Evolutionary conservation across 345 rosid genomes (phyloP).

Genomic region (Barbarea vulgaris): DNA sequence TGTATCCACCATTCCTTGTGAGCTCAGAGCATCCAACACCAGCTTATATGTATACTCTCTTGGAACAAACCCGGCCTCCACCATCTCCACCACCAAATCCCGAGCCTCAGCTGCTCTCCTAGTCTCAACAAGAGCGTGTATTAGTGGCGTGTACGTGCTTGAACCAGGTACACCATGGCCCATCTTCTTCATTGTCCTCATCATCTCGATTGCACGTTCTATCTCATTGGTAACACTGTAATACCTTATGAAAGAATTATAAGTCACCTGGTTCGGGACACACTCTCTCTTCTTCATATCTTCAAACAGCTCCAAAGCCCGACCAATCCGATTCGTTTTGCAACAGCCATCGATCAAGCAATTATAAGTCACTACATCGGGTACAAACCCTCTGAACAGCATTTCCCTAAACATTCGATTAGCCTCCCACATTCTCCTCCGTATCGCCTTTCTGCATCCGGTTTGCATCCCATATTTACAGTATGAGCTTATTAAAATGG

Average conservation of each 20-base stretch:
- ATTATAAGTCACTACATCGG: constrained; percentile 82
- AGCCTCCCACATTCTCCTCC: constrained; percentile 90
- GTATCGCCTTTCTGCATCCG: constrained; percentile 74
- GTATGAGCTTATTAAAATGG: constrained; percentile 72
- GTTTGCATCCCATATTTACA: constrained; percentile 80
- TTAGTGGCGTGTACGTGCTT: constrained; percentile 74
- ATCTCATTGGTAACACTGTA: constrained; percentile 76
- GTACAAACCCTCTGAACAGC: constrained; percentile 78
- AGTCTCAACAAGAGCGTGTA: constrained; percentile 77
- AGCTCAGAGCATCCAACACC: constrained; percentile 58
- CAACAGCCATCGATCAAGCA: constrained; percentile 92
- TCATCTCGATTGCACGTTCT: constrained; percentile 70
- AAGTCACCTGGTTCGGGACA: constrained; percentile 69
- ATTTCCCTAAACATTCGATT: constrained; percentile 81
- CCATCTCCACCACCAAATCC: constrained; percentile 68
- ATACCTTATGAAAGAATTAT: constrained; percentile 80
- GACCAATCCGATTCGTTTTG: constrained; percentile 66
- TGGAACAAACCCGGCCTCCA: constrained; percentile 69
- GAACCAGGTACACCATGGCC: constrained; percentile 67
- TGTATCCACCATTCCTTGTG: constrained; percentile 41
- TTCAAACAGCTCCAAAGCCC: constrained; percentile 76
- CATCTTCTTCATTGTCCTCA: constrained; percentile 70
- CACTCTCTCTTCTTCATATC: constrained; percentile 78
- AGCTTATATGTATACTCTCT: constrained; percentile 80
- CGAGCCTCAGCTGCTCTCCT: constrained; percentile 62